Base-by-base conservation (phyloP, 2,329 filamentous ascomycete species). In the Alternaria sp. region DNA sequence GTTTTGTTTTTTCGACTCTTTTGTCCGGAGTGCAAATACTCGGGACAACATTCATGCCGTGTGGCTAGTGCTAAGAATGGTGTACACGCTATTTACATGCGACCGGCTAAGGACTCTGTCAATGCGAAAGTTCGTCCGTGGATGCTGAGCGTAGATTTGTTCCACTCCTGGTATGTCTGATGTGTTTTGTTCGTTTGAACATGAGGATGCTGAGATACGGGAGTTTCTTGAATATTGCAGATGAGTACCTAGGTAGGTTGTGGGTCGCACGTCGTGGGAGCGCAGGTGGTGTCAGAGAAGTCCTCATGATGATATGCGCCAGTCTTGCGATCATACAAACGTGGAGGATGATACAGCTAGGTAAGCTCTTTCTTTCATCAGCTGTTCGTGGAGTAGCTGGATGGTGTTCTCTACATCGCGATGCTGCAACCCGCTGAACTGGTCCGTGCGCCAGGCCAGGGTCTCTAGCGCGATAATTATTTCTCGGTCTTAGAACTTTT, bases 391-490 rank as follows among this genome's bases (percentile, higher is more conserved):
- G 36, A 2, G 9, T 6, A 40, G 0, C 36, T n/a, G 10, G 5
- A 5, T 47, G 45, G 21, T 47, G 21, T 47, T 15, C 0, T 1
- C 21, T 6, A 25, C 45, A 28, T 46, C 44, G 3, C 32, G 15
- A 40, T 40, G 36, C 36, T 25, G 19, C 21, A 23, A 2, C 0
- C 44, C 7, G 19, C 19, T n/a, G 21, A 46, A 2, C 19, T 49
- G 58, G 45, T 8, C 55, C 5, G 59, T 62, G 59, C 59, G 5
- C 19, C 0, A 4, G 5, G 23, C 54, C 59, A 62, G 59, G 59
- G 59, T 53, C 28, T 49, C 55, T 62, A 62, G 59, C 59, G 59
- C 59, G 32, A 50, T 52, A 62, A 62, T 57, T 56, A 56, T 62
- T 62, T 62, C 57, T 59, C 59, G 47, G 45, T 62, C 25, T 21